A percentile compares a stretch with the other conserved stretches of the same genome.
These are phyloP conservation scores for Sphagnum fallax DNA, from an alignment of 228 moss, liverwort and hornwort species.

Conservation along the genomic window DNA sequence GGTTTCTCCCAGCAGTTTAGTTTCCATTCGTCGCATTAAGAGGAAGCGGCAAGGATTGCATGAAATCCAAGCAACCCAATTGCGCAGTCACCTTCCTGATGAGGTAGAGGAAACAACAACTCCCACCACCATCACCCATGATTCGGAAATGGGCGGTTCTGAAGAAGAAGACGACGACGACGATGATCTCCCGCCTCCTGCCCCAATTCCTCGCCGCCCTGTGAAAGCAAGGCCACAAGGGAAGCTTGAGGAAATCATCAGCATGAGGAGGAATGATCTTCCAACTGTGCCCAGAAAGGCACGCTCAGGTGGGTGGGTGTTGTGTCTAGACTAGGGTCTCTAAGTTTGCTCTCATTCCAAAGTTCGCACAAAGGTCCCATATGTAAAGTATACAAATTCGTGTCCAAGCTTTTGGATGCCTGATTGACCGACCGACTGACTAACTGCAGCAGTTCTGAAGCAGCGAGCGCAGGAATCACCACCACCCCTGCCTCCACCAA, in stretches of 20 bases:
- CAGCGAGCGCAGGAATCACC: conserved; percentile 16
- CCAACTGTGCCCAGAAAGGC: conserved; percentile 91
- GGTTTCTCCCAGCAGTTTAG: conserved; percentile 30
- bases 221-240: conserved; percentile 64
- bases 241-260: conserved; percentile 81
- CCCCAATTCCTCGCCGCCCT: conserved; percentile 64
- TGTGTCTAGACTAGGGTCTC: no score
- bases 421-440: no score
- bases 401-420: no score
- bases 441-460: conserved; percentile 59
- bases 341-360: no score
- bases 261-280: conserved; percentile 37
- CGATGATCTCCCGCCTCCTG: conserved; percentile 83
- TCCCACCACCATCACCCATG: conserved; percentile 31
- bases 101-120: conserved; percentile 54
- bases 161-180: conserved; percentile 28
- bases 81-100: conserved; percentile 51
- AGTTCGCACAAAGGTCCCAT: no score
- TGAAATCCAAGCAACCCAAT: conserved; percentile 59
- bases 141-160: conserved; percentile 75
- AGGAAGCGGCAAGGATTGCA: conserved; percentile 83
- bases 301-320: conserved; percentile 57
- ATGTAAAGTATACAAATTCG: no score
- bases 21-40: conserved; percentile 60
- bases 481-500: conserved; percentile 41